Base-by-base conservation (phyloP, 2,329 filamentous ascomycete genomes). In the Cryphonectria radicalis region DNA sequence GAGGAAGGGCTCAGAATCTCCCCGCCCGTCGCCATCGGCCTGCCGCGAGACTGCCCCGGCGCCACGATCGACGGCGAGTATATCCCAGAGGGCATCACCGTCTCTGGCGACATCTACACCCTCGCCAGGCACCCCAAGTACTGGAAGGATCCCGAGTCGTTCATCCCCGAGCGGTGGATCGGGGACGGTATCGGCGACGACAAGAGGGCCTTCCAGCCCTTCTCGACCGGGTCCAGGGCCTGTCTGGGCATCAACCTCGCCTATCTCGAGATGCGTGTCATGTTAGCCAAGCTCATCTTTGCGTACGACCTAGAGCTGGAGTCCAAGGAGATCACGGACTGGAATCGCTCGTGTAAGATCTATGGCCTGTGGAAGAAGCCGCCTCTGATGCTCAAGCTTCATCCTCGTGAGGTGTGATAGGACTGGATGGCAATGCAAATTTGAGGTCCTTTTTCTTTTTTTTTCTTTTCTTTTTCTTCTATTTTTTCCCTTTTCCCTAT, bases 191-290 rank as follows among this genome's bases (percentile, higher is more conserved):
- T 73, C 1, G 66, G 40, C 7, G 69, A 73, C 13, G 78, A 81
- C 69, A 73, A 75, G 60, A 74, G 69, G 17, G 76, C 73, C 0
- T 72, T 80, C 1, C 77, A 79, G 64, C 79, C 79, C 5, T 81
- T 81, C 63, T 75, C 75, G 13, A 65, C 57, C 22, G 73, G 73
- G 0, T 65, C 74, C 1, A 60, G 72, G 14, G 67, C 62, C 5
- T 75, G 74, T 42, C 25, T 74, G 11, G 73, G 73, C 1, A 65
- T 72, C 5, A 74, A 73, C 4, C 68, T 79, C n/a, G 79, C 78
- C 0, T 76, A 74, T 75, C 76, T 77, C 42, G 77, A 80, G 66
- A 74, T 79, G 75, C 71, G 77, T 2, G 65, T 80, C 1, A 75
- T 75, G 14, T 28, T 80, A 0, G 73, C 75, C 0, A 78, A 79